phyloP scores from a whole-genome alignment of 2,329 filamentous ascomycete genomes.

The Clarireedia monteithiana region DNA sequence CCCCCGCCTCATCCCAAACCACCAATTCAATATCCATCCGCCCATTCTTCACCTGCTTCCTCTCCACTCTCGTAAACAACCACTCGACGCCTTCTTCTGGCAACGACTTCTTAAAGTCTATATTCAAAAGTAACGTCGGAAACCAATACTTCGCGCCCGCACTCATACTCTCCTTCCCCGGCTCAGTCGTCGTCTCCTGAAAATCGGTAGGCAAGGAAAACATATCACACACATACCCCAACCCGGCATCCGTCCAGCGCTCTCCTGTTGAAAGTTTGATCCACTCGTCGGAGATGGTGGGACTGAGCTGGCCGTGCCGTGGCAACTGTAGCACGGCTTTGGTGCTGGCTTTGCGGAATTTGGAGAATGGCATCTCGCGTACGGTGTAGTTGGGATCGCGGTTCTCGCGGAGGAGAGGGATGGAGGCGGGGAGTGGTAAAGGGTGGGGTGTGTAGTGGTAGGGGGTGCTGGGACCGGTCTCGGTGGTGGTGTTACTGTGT shows the following conservation, averaged over 20 bases:
- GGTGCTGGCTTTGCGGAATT: slow-evolving; percentile 30
- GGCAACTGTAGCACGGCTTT: slow-evolving; percentile 47
- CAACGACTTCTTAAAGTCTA: slow-evolving; percentile 69
- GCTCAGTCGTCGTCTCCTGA: background rate
- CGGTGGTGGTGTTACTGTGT: slow-evolving; percentile 51
- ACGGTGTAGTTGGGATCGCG: slow-evolving; percentile 39
- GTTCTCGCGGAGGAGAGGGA: slow-evolving; percentile 35
- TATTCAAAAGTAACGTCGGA: slow-evolving; percentile 59
- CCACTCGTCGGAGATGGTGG: slow-evolving; percentile 55
- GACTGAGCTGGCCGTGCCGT: slow-evolving; percentile 34
- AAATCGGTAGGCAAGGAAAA: slow-evolving; percentile 36
- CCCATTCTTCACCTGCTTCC: slow-evolving; percentile 63
- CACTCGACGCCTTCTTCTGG: slow-evolving; percentile 63
- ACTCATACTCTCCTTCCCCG: slow-evolving; percentile 24
- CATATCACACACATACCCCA: slow-evolving; percentile 62
- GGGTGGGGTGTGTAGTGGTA: slow-evolving; percentile 45
- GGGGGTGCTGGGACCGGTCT: slow-evolving; percentile 47
- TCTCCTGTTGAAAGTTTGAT: slow-evolving; percentile 51
- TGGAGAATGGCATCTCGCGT: slow-evolving; percentile 17
- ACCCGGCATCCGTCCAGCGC: slow-evolving; percentile 51
- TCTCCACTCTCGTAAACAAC: slow-evolving; percentile 57
- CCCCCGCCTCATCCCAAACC: slow-evolving; percentile 54
- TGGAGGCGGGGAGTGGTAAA: slow-evolving; percentile 30
- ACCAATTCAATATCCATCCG: slow-evolving; percentile 67
- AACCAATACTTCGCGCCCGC: slow-evolving; percentile 28